Evolutionary conservation across 495 filamentous ascomycete genomes (phyloP), one percentile per base, ranked within the genome.

Genomic region (Trichoderma gamsii): DNA sequence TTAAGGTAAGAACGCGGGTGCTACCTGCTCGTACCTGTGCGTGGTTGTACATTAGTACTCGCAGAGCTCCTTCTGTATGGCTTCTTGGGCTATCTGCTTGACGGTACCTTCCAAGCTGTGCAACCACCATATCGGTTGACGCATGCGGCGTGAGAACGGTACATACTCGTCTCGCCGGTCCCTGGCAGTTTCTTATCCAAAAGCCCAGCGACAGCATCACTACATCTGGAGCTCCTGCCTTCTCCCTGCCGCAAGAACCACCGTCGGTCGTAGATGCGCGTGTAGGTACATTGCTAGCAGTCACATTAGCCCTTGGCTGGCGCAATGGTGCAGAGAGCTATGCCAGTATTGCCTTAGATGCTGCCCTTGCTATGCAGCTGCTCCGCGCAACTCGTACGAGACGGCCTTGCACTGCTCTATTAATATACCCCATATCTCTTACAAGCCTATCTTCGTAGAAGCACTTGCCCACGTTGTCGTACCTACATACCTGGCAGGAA

Each of bases 11-110:
- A 61, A 32, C 8, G 27, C 56, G 23, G 56, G 23, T 61, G 56
- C 56, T 27, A 61, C 56, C 56, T 61, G n/a, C 44, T n/a, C 15
- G 44, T 49, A 49, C 44, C n/a, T 49, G 44, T 49, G 13, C 44
- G 44, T n/a, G 4, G 4, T 49, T 49, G 44, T 38, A 38, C 0
- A 9, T 38, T 7, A 6, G 8, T 4, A 38, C 35, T 52, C 18
- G 49, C 8, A 46, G 43, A 46, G 43, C 43, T 46, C 43, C 43
- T 18, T 7, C 18, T 46, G 18, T 52, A 7, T 21, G 49, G 49
- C 21, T 38, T 38, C 35, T 38, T 9, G 5, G 35, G n/a, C 49
- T 25, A 9, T 21, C 49, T 52, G 5, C 18, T 9, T n/a, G 18
- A 9, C 4, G 18, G 16, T 23, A 29, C 29, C 29, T 29, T 4